A percentile compares a stretch with the other conserved stretches of the same genome.
phyloP scores from a whole-genome alignment of 352 stramenopile species.

The Phytophthora hybrid region DNA sequence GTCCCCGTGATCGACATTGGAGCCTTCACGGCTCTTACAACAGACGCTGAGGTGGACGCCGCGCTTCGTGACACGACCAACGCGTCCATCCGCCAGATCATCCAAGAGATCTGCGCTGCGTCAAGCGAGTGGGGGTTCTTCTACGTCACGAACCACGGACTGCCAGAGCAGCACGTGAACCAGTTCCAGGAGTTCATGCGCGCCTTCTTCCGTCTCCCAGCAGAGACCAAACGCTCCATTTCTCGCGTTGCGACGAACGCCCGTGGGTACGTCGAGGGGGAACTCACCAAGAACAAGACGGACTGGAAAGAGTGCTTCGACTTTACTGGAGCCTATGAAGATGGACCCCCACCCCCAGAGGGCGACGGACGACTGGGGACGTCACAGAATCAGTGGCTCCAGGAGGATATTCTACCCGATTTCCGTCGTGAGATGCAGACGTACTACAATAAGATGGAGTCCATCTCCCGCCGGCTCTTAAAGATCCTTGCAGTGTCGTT shows the following conservation, averaged over 20 bases:
- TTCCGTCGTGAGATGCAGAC: constrained; percentile 63
- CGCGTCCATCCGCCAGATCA: not conserved
- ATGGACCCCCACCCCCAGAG: constrained; percentile 40
- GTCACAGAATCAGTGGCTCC: constrained; percentile 89
- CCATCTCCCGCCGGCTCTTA: constrained; percentile 60
- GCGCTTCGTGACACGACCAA: not conserved
- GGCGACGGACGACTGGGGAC: constrained; percentile 76
- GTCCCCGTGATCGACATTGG: not conserved
- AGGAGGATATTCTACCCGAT: constrained; percentile 46
- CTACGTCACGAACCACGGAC: constrained; percentile 87
- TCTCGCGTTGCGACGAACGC: constrained; percentile 85
- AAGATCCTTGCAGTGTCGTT: constrained; percentile 72
- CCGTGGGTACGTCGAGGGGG: constrained; percentile 94
- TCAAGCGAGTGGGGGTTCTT: constrained; percentile 93
- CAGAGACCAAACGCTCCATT: constrained; percentile 58
- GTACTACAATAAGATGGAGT: constrained; percentile 63
- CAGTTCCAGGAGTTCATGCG: constrained; percentile 71
- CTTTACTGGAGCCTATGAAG: constrained; percentile 54
- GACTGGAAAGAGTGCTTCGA: constrained; percentile 95
- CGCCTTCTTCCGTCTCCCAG: constrained; percentile 85
- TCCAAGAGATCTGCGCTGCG: constrained; percentile 35
- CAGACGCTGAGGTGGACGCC: not conserved
- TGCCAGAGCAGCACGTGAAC: constrained; percentile 64
- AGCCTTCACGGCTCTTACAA: not conserved
- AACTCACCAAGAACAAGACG: constrained; percentile 94